Evolutionary conservation across 345 rosid genomes (phyloP).

Genomic region (Tarenaya hassleriana): DNA sequence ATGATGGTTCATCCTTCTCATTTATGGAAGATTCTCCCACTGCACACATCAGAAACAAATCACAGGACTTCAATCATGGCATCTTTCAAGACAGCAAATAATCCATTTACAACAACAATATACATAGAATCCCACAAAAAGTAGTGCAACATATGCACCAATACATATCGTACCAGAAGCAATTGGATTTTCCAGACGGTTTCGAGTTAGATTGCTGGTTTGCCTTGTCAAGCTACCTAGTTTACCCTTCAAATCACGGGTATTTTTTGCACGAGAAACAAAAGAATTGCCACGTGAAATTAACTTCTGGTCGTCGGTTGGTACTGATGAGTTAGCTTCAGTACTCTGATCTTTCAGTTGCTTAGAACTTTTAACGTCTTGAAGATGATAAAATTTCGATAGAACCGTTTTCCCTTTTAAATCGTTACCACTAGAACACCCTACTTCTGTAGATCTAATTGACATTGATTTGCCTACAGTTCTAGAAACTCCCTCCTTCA

Average conservation of each 20-base stretch:
- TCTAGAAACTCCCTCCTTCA: slow-evolving; percentile 49
- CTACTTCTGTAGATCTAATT: slow-evolving; percentile 47
- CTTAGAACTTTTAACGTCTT: slow-evolving; percentile 51
- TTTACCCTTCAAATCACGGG: slow-evolving; percentile 52
- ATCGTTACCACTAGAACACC: slow-evolving; percentile 43
- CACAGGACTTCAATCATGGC: slow-evolving; percentile 9
- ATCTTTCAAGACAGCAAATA: neutral
- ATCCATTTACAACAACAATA: neutral
- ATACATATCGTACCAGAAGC: slow-evolving; percentile 46
- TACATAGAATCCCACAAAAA: slow-evolving; percentile 11
- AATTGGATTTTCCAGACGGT: slow-evolving; percentile 39
- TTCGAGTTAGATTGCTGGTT: slow-evolving; percentile 40
- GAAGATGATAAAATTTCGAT: slow-evolving; percentile 43
- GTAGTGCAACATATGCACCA: slow-evolving; percentile 3
- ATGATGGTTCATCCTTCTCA: slow-evolving; percentile 54
- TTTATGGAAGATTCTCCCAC: slow-evolving; percentile 40
- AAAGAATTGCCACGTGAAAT: slow-evolving; percentile 42
- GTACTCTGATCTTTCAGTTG: slow-evolving; percentile 46
- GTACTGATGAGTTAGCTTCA: slow-evolving; percentile 33
- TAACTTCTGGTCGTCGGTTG: slow-evolving; percentile 53
- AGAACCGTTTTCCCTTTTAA: slow-evolving; percentile 49
- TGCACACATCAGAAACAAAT: slow-evolving; percentile 25
- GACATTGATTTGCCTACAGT: slow-evolving; percentile 61
- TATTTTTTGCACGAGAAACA: slow-evolving; percentile 37
- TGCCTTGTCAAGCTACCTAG: slow-evolving; percentile 45